Base-by-base conservation (phyloP, 2,329 filamentous ascomycete species). In the Elsinoe perseae region DNA sequence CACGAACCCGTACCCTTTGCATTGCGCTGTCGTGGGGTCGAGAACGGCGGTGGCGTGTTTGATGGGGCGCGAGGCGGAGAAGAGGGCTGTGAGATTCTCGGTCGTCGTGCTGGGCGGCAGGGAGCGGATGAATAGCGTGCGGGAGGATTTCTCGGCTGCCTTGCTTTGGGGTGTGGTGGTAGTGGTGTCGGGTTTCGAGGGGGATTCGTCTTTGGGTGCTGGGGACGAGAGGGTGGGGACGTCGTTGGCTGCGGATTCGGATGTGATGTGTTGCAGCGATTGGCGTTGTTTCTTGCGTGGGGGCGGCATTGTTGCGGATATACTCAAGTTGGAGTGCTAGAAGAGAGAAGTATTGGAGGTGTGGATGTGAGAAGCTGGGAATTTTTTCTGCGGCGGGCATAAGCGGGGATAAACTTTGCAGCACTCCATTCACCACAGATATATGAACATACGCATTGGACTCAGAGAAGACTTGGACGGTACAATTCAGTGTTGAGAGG, bases 11-110 rank as follows among this genome's bases (percentile, higher is more conserved):
- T 90, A 98, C 16, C 93, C 92, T 68, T 89, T 86, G 12, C 89
- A 96, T 63, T 84, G 77, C 67, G 95, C 95, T 1, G 91, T 95
- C 61, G 84, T 78, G 14, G 87, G 83, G 69, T 98, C 92, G 57
- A 86, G 75, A 36, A 98, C 90, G 3, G 95, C 90, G n/a, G 87
- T 88, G 54, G 93, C 92, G 72, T 97, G 92, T 72, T 96, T 97
- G 68, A 98, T 82, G 6, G 95, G 91, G 65, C 89, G 97, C 58
- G 90, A 87, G 69, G 96, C 83, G 5, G 93, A 97, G 73, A 98
- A 98, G 71, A 91, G 86, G 58, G 89, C 85, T 58, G 90, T 88
- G 61, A 98, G 78, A 54, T 80, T 80, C 66, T 96, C 90, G 68
- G 82, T 88, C 30, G 91, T 97, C 34, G 86, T 85, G 21, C 79